Evolutionary conservation across 2,329 filamentous ascomycete genomes (phyloP).

Genomic region (Aciculosporium take): DNA sequence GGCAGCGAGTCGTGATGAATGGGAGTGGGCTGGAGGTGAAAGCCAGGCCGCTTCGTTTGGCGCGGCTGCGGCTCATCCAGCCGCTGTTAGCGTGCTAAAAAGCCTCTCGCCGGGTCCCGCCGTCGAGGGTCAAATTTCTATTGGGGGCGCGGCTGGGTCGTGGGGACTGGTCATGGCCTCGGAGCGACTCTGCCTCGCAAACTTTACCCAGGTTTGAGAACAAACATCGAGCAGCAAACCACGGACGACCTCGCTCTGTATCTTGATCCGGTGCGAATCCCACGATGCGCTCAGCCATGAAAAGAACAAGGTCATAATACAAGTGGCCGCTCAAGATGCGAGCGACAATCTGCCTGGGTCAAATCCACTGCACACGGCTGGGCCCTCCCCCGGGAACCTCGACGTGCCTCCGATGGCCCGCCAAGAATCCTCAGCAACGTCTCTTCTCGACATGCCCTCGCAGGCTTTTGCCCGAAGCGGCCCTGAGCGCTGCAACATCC

Average conservation of each 20-base stretch:
- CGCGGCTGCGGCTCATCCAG: conserved; percentile 5
- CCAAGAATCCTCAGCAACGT: neutral
- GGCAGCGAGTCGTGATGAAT: no score
- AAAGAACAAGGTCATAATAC: neutral
- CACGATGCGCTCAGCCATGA: neutral
- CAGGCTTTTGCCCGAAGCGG: neutral
- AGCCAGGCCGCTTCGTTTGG: neutral
- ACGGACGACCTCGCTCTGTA: neutral
- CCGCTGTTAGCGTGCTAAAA: no score
- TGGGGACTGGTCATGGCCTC: no score
- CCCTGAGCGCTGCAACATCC: no score
- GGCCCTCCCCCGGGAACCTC: conserved; percentile 6
- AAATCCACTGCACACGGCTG: conserved; percentile 13
- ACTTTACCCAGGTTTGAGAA: neutral
- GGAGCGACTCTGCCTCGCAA: neutral
- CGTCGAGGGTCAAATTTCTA: no score
- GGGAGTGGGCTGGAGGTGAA: neutral
- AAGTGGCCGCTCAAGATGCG: conserved; percentile 9
- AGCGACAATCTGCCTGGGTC: conserved; percentile 12
- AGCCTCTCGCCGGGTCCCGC: no score
- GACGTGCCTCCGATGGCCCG: neutral
- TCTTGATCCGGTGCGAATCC: neutral
- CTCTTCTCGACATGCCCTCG: neutral
- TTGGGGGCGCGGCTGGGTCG: no score
- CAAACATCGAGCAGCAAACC: neutral